A percentile compares a stretch with the other conserved stretches of the same genome.
phyloP scores from a whole-genome alignment of 2,329 filamentous ascomycete species.

The Ramularia collo-cygni region DNA sequence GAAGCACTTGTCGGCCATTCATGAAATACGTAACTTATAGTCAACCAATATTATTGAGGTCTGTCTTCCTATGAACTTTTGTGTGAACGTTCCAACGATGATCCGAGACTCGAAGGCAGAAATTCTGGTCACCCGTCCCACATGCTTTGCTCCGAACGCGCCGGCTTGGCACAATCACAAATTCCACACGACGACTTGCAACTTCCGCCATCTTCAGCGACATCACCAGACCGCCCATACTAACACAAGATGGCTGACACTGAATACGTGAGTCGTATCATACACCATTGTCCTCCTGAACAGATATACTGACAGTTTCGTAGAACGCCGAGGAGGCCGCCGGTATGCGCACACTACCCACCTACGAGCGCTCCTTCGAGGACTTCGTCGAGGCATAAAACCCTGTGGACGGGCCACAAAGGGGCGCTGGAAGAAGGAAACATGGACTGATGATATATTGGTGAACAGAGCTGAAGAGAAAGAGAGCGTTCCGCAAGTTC shows the following conservation, averaged over 20 bases:
- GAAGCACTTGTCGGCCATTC: too few relatives aligned
- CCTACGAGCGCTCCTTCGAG: slow-evolving; percentile 21
- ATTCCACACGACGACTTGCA: too few relatives aligned
- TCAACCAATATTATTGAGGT: too few relatives aligned
- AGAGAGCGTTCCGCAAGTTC: slow-evolving; percentile 99
- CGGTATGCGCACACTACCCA: slow-evolving; percentile 44
- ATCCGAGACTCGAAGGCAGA: too few relatives aligned
- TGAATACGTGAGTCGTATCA: slow-evolving; percentile 69
- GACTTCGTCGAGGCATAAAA: slow-evolving; percentile 29
- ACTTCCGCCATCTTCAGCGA: not conserved
- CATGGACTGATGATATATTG: slow-evolving; percentile 28
- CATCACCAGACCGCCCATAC: slow-evolving; percentile 37
- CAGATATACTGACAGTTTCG: slow-evolving; percentile 22
- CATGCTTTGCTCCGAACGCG: too few relatives aligned
- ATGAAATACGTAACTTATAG: too few relatives aligned
- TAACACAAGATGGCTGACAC: slow-evolving; percentile 65
- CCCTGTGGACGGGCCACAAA: slow-evolving; percentile 37
- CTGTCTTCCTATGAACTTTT: too few relatives aligned
- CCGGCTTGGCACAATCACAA: too few relatives aligned
- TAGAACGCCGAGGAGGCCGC: slow-evolving; percentile 97
- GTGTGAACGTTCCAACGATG: too few relatives aligned
- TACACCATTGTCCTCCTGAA: slow-evolving; percentile 11
- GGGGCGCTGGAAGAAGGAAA: slow-evolving; percentile 34
- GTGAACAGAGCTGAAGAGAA: slow-evolving; percentile 87
- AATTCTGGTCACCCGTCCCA: too few relatives aligned